Conservation (phyloP, 805 yeast species). For the Starmerella apis region DNA sequence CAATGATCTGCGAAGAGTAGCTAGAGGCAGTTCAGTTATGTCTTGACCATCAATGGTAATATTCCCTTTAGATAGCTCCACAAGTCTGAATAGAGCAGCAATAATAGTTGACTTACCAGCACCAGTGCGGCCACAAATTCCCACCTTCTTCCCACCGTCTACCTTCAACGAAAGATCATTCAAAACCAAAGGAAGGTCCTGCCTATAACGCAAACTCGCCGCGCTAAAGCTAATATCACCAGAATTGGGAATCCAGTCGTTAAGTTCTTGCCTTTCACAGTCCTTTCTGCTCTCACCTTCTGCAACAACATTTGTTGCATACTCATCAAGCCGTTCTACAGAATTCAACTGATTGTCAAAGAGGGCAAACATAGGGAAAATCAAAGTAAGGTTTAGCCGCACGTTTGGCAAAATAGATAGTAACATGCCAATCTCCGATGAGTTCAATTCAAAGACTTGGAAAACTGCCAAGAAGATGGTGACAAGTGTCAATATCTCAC, state of each 20-base stretch:
- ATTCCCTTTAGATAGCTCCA: slow-evolving; percentile 44
- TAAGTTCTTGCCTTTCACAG: slow-evolving; percentile 39
- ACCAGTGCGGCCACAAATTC: slow-evolving; percentile 84
- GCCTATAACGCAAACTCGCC: slow-evolving; percentile 54
- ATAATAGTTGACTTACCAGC: slow-evolving; percentile 75
- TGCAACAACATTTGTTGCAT: slow-evolving; percentile 42
- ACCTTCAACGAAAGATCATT: slow-evolving; percentile 44
- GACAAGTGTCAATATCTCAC: slow-evolving; percentile 42
- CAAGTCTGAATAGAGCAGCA: slow-evolving; percentile 57
- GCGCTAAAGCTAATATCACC: slow-evolving; percentile 49
- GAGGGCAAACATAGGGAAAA: slow-evolving; percentile 53
- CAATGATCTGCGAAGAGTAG: slow-evolving; percentile 55
- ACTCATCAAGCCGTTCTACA: slow-evolving; percentile 56
- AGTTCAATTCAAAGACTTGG: slow-evolving; percentile 46
- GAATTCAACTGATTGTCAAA: slow-evolving; percentile 67
- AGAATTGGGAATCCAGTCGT: slow-evolving; percentile 47
- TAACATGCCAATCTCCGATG: slow-evolving; percentile 57
- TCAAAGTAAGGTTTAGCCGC: slow-evolving; percentile 45
- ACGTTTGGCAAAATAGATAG: slow-evolving; percentile 48
- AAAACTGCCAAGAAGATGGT: slow-evolving; percentile 50
- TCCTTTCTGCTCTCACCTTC: slow-evolving; percentile 60
- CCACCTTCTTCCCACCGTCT: slow-evolving; percentile 54
- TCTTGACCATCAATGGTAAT: slow-evolving; percentile 60
- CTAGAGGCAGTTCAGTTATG: slow-evolving; percentile 51
- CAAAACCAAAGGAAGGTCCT: slow-evolving; percentile 53